Percentiles rank a stretch among this genome's conserved stretches.
These are phyloP conservation scores for Chaetothyriales sp. DNA, from an alignment of 2,329 filamentous ascomycete species.

Conservation along the genomic window DNA sequence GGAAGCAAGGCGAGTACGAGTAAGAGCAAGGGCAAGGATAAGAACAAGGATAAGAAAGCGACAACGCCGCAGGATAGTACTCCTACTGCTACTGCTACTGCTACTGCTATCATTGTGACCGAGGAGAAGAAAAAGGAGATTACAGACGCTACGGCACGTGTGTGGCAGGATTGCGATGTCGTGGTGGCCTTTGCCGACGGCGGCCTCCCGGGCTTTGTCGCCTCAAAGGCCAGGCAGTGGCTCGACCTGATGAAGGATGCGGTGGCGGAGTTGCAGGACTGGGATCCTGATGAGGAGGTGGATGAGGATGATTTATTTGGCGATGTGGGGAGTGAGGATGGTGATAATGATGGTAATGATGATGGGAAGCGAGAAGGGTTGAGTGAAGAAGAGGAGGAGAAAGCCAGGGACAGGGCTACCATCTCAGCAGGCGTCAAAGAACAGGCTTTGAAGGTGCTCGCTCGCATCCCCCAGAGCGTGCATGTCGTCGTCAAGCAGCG, in stretches of 20 bases:
- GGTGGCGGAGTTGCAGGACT: slow-evolving; percentile 72
- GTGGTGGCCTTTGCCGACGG: slow-evolving; percentile 47
- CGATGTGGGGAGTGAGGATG: slow-evolving; percentile 22
- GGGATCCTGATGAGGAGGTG: slow-evolving; percentile 57
- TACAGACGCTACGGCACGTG: slow-evolving; percentile 55
- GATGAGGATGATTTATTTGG: slow-evolving; percentile 32
- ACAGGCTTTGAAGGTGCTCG: slow-evolving; percentile 27
- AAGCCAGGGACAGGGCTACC: slow-evolving; percentile 17
- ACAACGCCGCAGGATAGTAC: slow-evolving; percentile 12
- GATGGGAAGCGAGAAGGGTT: slow-evolving; percentile 1
- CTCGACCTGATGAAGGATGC: slow-evolving; percentile 65
- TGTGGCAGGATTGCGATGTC: slow-evolving; percentile 74
- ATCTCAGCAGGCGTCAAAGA: slow-evolving; percentile 28
- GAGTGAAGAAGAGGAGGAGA: slow-evolving; percentile 12
- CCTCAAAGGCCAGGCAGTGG: slow-evolving; percentile 58
- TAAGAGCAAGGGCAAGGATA: not conserved
- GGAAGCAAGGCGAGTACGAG: slow-evolving; percentile 20
- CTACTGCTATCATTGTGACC: slow-evolving; percentile 10
- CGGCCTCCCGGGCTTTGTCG: slow-evolving; percentile 56
- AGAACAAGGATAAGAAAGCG: slow-evolving; percentile 3
- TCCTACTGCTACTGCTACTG: not conserved
- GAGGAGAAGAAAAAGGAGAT: slow-evolving; percentile 33
- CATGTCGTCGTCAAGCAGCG: slow-evolving; percentile 29
- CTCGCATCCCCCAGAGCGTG: slow-evolving; percentile 29
- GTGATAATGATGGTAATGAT: slow-evolving; percentile 12